Conservation (phyloP, 2,329 filamentous ascomycete species). For the Stachybotrys echinatus region DNA sequence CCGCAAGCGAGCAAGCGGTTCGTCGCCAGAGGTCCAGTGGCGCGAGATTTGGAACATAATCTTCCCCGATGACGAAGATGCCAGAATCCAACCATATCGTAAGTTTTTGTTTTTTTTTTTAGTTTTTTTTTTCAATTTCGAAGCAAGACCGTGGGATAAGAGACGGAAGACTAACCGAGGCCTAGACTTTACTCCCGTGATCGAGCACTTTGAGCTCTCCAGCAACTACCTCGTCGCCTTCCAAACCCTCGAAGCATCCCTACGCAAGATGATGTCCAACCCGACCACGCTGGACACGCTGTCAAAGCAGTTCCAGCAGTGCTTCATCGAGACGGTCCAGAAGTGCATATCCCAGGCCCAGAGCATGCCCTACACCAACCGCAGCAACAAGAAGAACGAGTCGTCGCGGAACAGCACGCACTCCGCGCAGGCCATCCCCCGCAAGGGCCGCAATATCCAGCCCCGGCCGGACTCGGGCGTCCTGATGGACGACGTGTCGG, state of each 20-base stretch:
- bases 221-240: slow-evolving; percentile 26
- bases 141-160: too few species aligned
- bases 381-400: slow-evolving; percentile 34
- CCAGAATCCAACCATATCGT: slow-evolving; percentile 24
- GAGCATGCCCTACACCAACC: slow-evolving; percentile 32
- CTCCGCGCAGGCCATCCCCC: slow-evolving; percentile 6
- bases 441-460: slow-evolving; percentile 16
- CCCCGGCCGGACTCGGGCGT: slow-evolving; percentile 33
- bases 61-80: slow-evolving; percentile 33
- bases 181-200: slow-evolving; percentile 34
- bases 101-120: slow-evolving; percentile 6
- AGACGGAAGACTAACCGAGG: not conserved
- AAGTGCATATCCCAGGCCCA: slow-evolving; percentile 27
- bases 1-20: slow-evolving; percentile 31
- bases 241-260: slow-evolving; percentile 22
- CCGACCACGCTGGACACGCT: slow-evolving; percentile 30
- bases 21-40: slow-evolving; percentile 32
- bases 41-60: slow-evolving; percentile 36
- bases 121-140: too few species aligned
- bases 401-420: slow-evolving; percentile 7
- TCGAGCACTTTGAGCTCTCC: slow-evolving; percentile 35
- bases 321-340: slow-evolving; percentile 32
- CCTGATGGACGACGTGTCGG: slow-evolving; percentile 31
- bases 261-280: slow-evolving; percentile 32
- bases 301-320: slow-evolving; percentile 32